Evolutionary conservation across 2,329 filamentous ascomycete species (phyloP).

Genomic region (Onygenales sp.): DNA sequence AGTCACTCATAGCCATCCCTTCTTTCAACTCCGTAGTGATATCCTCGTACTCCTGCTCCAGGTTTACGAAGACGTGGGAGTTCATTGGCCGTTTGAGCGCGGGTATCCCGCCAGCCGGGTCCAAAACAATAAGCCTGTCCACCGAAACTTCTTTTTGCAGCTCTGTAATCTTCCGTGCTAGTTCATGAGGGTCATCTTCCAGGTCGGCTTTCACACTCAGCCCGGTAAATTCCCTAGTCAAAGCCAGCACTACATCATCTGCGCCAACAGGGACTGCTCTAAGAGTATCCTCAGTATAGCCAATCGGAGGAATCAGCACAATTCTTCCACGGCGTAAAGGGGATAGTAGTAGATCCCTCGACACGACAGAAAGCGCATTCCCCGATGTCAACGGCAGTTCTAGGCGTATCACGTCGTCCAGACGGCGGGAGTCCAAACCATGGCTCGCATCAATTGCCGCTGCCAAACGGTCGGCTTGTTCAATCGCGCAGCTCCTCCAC

Average conservation of each 20-base stretch:
- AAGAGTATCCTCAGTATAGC: slow-evolving; percentile 46
- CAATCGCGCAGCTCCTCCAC: slow-evolving; percentile 40
- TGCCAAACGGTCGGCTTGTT: slow-evolving; percentile 66
- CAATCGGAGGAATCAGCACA: slow-evolving; percentile 58
- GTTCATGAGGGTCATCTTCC: slow-evolving; percentile 35
- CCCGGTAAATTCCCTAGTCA: slow-evolving; percentile 68
- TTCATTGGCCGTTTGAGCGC: slow-evolving; percentile 47
- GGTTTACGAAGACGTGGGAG: slow-evolving; percentile 79
- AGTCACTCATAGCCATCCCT: slow-evolving; percentile 10
- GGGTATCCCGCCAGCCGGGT: slow-evolving; percentile 78
- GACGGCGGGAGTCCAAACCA: slow-evolving; percentile 56
- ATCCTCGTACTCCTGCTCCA: slow-evolving; percentile 75
- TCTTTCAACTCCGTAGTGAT: slow-evolving; percentile 54
- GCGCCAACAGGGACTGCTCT: slow-evolving; percentile 41
- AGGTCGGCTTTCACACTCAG: slow-evolving; percentile 41
- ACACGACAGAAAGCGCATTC: slow-evolving; percentile 26
- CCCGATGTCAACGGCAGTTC: slow-evolving; percentile 17
- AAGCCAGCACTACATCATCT: slow-evolving; percentile 61
- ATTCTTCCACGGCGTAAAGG: slow-evolving; percentile 61
- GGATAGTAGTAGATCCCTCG: slow-evolving; percentile 49
- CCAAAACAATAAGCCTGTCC: slow-evolving; percentile 81
- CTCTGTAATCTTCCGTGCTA: slow-evolving; percentile 28
- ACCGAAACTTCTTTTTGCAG: slow-evolving; percentile 51
- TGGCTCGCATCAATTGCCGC: slow-evolving; percentile 63
- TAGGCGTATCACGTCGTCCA: slow-evolving; percentile 48